Conservation (phyloP, 768 basidiomycete species). For the Mycena vulgaris region DNA sequence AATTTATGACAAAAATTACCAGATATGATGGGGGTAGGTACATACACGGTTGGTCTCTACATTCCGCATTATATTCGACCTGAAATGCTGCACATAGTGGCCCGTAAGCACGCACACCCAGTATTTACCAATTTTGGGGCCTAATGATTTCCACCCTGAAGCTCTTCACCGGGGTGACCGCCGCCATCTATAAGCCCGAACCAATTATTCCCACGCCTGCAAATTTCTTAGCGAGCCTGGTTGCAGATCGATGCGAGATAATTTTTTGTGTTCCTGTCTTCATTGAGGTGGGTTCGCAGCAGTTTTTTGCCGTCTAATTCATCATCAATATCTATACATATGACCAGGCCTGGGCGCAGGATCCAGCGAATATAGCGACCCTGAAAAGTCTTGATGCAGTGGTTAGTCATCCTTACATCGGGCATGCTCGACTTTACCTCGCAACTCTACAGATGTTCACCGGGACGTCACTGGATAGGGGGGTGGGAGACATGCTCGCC, state of each 20-base stretch:
- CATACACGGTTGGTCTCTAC: neutral
- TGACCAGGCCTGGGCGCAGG: neutral
- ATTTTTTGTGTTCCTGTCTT: neutral
- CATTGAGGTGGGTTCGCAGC: neutral
- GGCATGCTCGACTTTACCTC: neutral
- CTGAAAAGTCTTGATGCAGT: neutral
- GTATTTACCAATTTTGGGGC: no score
- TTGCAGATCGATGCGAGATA: neutral
- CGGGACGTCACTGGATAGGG: neutral
- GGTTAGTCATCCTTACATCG: neutral
- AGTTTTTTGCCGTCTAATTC: no score
- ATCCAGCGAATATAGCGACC: neutral
- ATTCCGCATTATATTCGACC: no score
- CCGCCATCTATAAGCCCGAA: no score
- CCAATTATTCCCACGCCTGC: neutral
- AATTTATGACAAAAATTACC: neutral
- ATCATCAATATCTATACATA: no score
- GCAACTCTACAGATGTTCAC: neutral
- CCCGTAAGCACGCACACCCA: no score
- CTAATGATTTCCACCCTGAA: no score
- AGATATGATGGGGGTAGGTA: neutral
- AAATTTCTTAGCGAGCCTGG: neutral
- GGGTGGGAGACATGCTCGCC: neutral
- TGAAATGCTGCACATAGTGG: neutral
- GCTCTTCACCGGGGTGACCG: no score